A percentile compares a stretch with the other conserved stretches of the same genome.
Evolutionary conservation across 805 yeast species (phyloP).

Genomic region (Yarrowia deformans): DNA sequence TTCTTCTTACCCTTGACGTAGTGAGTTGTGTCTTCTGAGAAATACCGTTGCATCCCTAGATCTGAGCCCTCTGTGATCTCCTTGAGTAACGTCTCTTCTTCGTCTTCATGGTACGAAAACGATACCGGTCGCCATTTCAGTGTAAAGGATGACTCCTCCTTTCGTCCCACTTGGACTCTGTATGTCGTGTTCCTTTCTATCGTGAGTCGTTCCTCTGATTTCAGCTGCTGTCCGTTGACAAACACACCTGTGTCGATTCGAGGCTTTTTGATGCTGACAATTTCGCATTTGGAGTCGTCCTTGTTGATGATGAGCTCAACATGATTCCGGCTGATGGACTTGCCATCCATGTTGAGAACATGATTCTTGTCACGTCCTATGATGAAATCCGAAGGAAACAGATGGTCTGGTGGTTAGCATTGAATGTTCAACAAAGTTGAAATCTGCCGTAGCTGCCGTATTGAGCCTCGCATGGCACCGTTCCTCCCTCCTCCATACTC

Average conservation of each 20-base stretch:
- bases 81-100: conserved; percentile 43
- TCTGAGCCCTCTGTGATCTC: conserved; percentile 43
- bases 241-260: conserved; percentile 26
- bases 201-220: conserved; percentile 6
- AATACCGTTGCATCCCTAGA: conserved; percentile 45
- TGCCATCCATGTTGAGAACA: conserved; percentile 31
- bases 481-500: not conserved
- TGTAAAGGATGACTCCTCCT: conserved; percentile 41
- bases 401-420: conserved; percentile 29
- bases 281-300: conserved; percentile 29
- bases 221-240: conserved; percentile 18
- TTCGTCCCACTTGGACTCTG: conserved; percentile 43
- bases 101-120: conserved; percentile 43
- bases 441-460: not conserved
- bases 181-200: conserved; percentile 35
- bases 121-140: conserved; percentile 46
- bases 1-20: conserved; percentile 45
- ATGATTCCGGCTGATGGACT: conserved; percentile 35
- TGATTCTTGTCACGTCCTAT: conserved; percentile 28
- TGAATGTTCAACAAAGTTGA: not conserved
- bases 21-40: conserved; percentile 46
- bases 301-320: conserved; percentile 19
- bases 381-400: conserved; percentile 22
- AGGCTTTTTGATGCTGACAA: conserved; percentile 37
- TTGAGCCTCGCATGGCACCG: not conserved